Percentiles rank a stretch among this genome's conserved stretches.
Conservation (phyloP, 1,284 basidiomycete genomes). For the Melampsora allii-populina region DNA sequence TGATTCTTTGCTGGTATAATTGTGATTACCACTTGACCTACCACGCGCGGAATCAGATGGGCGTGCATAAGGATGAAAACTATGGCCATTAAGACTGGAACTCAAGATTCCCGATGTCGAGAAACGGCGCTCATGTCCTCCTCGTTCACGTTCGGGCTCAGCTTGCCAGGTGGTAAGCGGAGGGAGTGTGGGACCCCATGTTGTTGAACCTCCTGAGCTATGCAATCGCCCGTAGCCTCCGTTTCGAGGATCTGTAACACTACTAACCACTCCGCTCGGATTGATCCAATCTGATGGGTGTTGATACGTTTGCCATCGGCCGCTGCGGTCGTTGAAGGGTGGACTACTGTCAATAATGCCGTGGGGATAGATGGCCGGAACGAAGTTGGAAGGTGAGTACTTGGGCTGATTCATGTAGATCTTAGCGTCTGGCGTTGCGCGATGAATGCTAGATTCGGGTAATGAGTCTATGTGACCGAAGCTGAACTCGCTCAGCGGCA, state of each 20-base stretch:
- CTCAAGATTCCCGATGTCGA: not conserved
- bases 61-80: constrained; percentile 37
- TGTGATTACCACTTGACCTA: too few species aligned
- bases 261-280: not conserved
- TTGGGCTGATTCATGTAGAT: not conserved
- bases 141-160: constrained; percentile 18
- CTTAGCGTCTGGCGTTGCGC: constrained; percentile 1
- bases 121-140: constrained; percentile 5
- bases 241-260: constrained; percentile 6
- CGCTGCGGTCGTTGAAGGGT: constrained; percentile 14
- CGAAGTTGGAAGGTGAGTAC: constrained; percentile 10
- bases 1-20: constrained; percentile 20
- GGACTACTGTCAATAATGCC: constrained; percentile 11
- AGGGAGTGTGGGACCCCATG: constrained; percentile 9
- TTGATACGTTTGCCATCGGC: constrained; percentile 8
- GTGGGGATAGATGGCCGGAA: constrained; percentile 15
- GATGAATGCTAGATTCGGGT: not conserved
- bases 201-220: constrained; percentile 5
- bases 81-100: constrained; percentile 6
- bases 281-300: constrained; percentile 17
- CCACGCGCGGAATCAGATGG: too few species aligned
- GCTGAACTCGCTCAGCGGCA: constrained; percentile 10
- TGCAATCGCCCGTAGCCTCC: not conserved
- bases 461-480: constrained; percentile 6
- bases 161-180: constrained; percentile 17